These are phyloP conservation scores for Serendipita sp. DNA, from an alignment of 1,284 basidiomycete species.

Conservation along the genomic window DNA sequence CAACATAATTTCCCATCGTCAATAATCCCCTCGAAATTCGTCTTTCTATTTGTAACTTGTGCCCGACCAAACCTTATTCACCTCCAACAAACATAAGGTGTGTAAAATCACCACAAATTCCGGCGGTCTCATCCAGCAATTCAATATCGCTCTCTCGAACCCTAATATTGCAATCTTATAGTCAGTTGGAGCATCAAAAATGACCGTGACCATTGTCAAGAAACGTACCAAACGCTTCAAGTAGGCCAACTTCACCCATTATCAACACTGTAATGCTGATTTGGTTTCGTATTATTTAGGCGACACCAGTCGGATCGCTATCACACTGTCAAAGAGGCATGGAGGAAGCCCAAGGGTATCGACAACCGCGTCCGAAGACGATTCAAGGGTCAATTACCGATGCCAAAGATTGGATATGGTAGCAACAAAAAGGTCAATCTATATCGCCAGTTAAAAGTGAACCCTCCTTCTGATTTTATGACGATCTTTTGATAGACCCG, in stretches of 20 bases:
- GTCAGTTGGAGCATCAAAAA: conserved; percentile 20
- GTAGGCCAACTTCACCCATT: conserved; percentile 30
- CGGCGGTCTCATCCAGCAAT: not conserved
- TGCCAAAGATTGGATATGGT: conserved; percentile 90
- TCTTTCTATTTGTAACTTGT: not conserved
- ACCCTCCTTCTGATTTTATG: not conserved
- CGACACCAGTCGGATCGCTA: conserved; percentile 97
- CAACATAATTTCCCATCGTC: not conserved
- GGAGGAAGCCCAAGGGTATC: conserved; percentile 97
- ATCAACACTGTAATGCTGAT: conserved; percentile 13
- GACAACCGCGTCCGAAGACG: conserved; percentile 90
- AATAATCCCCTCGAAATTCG: not conserved
- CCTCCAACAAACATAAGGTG: not conserved
- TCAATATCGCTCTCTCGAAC: not conserved
- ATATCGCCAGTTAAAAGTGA: not conserved
- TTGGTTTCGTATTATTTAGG: conserved; percentile 29
- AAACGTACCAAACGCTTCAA: conserved; percentile 95
- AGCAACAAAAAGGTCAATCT: conserved; percentile 60
- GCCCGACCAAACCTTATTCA: not conserved
- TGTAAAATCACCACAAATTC: not conserved
- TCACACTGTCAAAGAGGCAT: conserved; percentile 87
- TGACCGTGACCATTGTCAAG: conserved; percentile 85
- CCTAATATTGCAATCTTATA: not conserved
- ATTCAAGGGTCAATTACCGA: conserved; percentile 89
- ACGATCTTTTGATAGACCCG: conserved; percentile 42